Base-by-base conservation (phyloP, 176 grass and related monocot genomes). In the Cenchrus purpureus region DNA sequence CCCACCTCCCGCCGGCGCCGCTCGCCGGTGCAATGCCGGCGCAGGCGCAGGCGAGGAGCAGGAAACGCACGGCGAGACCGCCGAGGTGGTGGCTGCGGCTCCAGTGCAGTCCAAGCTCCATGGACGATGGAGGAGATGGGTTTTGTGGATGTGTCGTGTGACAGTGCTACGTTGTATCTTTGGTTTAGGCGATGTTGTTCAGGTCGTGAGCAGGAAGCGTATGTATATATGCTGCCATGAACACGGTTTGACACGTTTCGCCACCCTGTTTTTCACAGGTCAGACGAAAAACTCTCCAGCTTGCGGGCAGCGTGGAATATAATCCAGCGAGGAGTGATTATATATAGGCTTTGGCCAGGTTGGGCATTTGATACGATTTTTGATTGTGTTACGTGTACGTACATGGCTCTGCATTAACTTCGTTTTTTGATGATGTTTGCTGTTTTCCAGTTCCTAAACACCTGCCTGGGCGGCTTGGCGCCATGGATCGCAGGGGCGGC, bases 1-100 rank as follows among this genome's bases (percentile, higher is more conserved):
- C 84, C 94, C 94, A 97, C 37, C 73, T 72, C 20, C 91, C 94
- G 52, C 52, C 80, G 15, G 56, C 88, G 71, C 54, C 87, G 78
- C 17, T 50, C 9, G 67, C 79, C 15, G 74, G 50, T 58, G 57
- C 69, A 60, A 80, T 74, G 68, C 50, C 29, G 34, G 34, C 34
- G 43, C 13, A 58, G 59, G 12, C 50, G 66, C 49, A 59, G 14
- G 59, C 42, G 49, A 87, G 40, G 67, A 79, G 60, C 5, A 90
- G 31, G 44, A 25, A 25, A 25, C 25, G 25, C 25, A 25, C 25
- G 25, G 25, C 25, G 25, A 69, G 6, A n/a, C 16, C 68, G 28
- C 29, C 29, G 60, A 12, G 1, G 8, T 70, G 71, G 61, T 13
- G 13, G 46, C 34, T 54, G 42, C 49, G 13, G 69, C 16, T 46